Evolutionary conservation across 345 rosid genomes (phyloP).

Genomic region (Kernera saxatilis): DNA sequence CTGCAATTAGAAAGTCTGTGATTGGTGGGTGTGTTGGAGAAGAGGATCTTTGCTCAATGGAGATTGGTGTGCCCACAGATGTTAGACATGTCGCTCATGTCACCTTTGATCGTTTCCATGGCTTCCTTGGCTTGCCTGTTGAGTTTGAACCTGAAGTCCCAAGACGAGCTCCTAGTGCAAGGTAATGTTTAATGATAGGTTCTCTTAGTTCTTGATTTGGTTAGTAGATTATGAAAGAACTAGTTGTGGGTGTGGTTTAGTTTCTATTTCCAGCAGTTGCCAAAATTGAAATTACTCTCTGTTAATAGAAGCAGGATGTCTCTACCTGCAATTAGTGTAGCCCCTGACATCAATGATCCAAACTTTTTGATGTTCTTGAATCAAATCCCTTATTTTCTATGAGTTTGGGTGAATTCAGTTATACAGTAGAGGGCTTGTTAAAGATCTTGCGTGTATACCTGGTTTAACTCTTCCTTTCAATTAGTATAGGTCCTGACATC

Average conservation of each 20-base stretch:
- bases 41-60: slow-evolving; percentile 72
- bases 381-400: not conserved
- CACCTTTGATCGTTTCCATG: slow-evolving; percentile 97
- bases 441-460: not conserved
- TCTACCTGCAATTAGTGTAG: not conserved
- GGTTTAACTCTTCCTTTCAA: not conserved
- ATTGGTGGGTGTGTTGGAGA: slow-evolving; percentile 51
- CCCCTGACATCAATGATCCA: not conserved
- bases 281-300: not conserved
- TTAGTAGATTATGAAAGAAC: not conserved
- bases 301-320: not conserved
- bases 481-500: not conserved
- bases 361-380: slow-evolving; percentile 6
- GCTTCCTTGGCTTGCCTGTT: slow-evolving; percentile 95
- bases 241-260: not conserved
- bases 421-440: not conserved
- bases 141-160: slow-evolving; percentile 98
- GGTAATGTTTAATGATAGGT: slow-evolving; percentile 33
- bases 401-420: not conserved
- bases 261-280: not conserved
- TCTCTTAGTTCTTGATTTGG: not conserved
- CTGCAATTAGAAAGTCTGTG: slow-evolving; percentile 74
- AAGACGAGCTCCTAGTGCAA: slow-evolving; percentile 91
- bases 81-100: slow-evolving; percentile 98
- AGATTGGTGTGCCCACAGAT: slow-evolving; percentile 91